Evolutionary conservation across 139 green algal genomes (phyloP), one percentile per base, ranked within the genome.

Genomic region (Chlamydomonas schloesseri): DNA sequence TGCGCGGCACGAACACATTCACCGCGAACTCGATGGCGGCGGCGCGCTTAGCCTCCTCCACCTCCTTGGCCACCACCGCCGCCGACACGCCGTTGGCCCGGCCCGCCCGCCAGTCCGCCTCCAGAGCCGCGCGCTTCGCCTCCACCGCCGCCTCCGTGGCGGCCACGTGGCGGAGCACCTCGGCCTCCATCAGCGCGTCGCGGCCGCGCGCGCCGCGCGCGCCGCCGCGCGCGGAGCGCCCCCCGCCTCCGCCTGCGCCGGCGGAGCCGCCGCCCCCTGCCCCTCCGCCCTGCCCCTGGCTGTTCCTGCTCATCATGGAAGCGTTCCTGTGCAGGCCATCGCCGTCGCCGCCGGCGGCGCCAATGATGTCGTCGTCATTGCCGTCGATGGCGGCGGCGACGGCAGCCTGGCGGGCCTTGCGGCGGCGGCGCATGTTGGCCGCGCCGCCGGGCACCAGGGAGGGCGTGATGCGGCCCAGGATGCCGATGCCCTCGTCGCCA

Each of bases 71-170:
- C 33, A 29, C 79, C 50, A 58, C 79, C 79, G 79, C 67, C 47
- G 65, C 46, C 33, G 34, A 58, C 24, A 73, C 79, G n/a, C 60
- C 67, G 1, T 5, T 69, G 18, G 8, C 37, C 0, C 67, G 65
- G 1, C 65, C 47, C 26, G 29, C 36, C 11, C 79, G 77, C 79
- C 79, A 85, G 24, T 85, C 50, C 21, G 70, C 47, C 21, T 75
- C 46, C 18, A 85, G 79, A 42, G 37, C 46, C 47, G 26, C 46
- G 47, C 79, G 79, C 67, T 47, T 67, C 47, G 29, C 13, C 67
- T 85, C 65, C 47, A 85, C 67, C 65, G 53, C n/a, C 47, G 29
- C 79, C 34, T 85, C 79, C 47, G 79, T 85, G 13, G 65, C 67
- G 26, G 79, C 79, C 57, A 85, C 29, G 31, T 85, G 79, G 36